These are phyloP conservation scores for Talaromyces sp. DNA, from an alignment of 2,329 filamentous ascomycete species.

Conservation along the genomic window DNA sequence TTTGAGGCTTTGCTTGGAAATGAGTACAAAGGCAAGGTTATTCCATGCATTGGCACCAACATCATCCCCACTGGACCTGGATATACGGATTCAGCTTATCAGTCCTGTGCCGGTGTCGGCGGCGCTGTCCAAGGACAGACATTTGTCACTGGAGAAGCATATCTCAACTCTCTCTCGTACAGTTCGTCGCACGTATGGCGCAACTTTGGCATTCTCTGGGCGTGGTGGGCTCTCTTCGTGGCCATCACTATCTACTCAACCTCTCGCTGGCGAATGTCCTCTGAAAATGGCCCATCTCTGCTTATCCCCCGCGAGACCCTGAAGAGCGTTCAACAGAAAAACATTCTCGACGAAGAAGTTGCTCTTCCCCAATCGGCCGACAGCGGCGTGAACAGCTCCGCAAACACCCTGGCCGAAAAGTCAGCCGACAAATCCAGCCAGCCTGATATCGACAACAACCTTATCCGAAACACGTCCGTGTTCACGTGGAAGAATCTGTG, in stretches of 20 bases:
- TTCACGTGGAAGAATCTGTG: conserved; percentile 72
- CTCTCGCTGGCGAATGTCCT: conserved; percentile 52
- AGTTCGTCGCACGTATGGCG: conserved; percentile 53
- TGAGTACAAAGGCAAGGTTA: conserved; percentile 35
- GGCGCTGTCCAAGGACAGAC: conserved; percentile 52
- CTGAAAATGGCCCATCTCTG: conserved; percentile 53
- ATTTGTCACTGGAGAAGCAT: conserved; percentile 56
- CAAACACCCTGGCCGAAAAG: conserved; percentile 16
- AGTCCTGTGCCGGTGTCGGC: conserved; percentile 55
- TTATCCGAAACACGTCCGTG: conserved; percentile 62
- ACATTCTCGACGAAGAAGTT: conserved; percentile 23
- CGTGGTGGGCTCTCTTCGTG: conserved; percentile 60
- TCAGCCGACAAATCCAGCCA: conserved; percentile 27
- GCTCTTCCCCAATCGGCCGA: conserved; percentile 34
- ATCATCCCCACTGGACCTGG: conserved; percentile 33
- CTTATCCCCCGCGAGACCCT: conserved; percentile 61
- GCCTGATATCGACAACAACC: conserved; percentile 35
- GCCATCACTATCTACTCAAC: conserved; percentile 58
- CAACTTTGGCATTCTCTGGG: conserved; percentile 61
- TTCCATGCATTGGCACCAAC: conserved; percentile 36
- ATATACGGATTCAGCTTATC: conserved; percentile 22
- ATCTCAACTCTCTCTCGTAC: conserved; percentile 55
- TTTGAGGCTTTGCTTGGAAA: conserved; percentile 39
- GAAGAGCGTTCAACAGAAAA: conserved; percentile 31
- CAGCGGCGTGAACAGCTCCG: conserved; percentile 12